phyloP scores from a whole-genome alignment of 192 early-diverging fungal species.

The Gamsiella multidivaricata region DNA sequence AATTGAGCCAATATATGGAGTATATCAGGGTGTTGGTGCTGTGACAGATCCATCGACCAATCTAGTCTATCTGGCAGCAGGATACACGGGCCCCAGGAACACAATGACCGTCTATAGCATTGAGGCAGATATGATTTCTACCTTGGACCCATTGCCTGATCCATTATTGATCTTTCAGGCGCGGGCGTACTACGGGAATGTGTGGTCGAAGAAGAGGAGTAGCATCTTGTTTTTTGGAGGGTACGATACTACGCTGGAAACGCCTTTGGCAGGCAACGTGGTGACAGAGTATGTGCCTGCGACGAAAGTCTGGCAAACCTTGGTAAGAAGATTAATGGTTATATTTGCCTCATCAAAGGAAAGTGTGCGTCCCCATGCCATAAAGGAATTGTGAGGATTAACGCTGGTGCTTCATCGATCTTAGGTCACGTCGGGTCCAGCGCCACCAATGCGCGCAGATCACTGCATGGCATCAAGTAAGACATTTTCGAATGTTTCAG shows the following conservation, averaged over 20 bases:
- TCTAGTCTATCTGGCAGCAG: conserved; percentile 29
- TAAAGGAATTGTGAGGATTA: no score
- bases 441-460: conserved; percentile 36
- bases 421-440: conserved; percentile 16
- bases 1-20: background rate
- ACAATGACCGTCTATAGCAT: conserved; percentile 30
- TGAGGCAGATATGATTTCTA: conserved; percentile 6
- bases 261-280: background rate
- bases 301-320: background rate
- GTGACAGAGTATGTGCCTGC: conserved; percentile 39
- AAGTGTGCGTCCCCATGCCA: no score
- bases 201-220: conserved; percentile 1
- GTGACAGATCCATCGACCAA: conserved; percentile 33
- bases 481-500: background rate
- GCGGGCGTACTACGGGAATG: conserved; percentile 32
- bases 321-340: conserved; percentile 23
- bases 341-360: no score
- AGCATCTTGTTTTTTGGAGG: conserved; percentile 45
- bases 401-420: background rate
- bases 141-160: background rate
- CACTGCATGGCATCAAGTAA: conserved; percentile 51
- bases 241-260: conserved; percentile 5
- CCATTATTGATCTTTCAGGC: background rate
- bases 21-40: conserved; percentile 26
- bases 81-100: conserved; percentile 22